Evolutionary conservation across 2,329 filamentous ascomycete genomes (phyloP).

Genomic region (Hypomyces rosellus): DNA sequence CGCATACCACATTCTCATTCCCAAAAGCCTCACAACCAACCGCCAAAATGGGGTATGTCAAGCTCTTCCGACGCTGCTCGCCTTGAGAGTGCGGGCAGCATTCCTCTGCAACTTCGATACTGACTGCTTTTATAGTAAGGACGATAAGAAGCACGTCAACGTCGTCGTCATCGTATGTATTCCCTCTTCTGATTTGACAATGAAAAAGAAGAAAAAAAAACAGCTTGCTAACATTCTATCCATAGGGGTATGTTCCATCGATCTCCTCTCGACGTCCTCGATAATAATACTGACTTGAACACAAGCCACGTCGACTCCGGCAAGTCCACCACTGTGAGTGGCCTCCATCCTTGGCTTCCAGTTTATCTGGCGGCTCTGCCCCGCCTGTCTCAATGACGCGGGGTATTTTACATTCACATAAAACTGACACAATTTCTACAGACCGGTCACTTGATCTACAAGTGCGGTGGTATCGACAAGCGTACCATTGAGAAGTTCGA

Average conservation of each 20-base stretch:
- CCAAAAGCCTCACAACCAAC: slow-evolving; percentile 13
- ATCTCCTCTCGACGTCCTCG: slow-evolving; percentile 1
- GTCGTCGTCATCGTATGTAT: slow-evolving; percentile 80
- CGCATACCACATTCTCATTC: not conserved
- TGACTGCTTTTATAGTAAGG: slow-evolving; percentile 58
- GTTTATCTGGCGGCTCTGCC: slow-evolving; percentile 9
- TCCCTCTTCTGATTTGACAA: not conserved
- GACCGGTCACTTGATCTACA: slow-evolving; percentile 96
- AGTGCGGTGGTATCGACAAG: slow-evolving; percentile 99
- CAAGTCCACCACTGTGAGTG: slow-evolving; percentile 93
- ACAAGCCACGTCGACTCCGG: slow-evolving; percentile 92
- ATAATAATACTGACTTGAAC: slow-evolving; percentile 22
- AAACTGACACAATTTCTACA: slow-evolving; percentile 29
- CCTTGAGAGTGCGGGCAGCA: not conserved
- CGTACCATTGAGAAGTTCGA: slow-evolving; percentile 99
- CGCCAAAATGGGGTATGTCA: slow-evolving; percentile 32
- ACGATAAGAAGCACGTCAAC: slow-evolving; percentile 94
- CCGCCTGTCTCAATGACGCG: slow-evolving; percentile 13
- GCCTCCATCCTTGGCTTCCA: slow-evolving; percentile 11
- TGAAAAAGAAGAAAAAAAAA: not conserved
- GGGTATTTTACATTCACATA: not conserved
- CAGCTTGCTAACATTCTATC: slow-evolving; percentile 14
- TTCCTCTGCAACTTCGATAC: not conserved
- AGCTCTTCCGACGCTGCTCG: not conserved
- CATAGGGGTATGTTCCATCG: slow-evolving; percentile 22